These are phyloP conservation scores for Hypoxylon lienhwacheense DNA, from an alignment of 495 filamentous ascomycete species.

Conservation along the genomic window DNA sequence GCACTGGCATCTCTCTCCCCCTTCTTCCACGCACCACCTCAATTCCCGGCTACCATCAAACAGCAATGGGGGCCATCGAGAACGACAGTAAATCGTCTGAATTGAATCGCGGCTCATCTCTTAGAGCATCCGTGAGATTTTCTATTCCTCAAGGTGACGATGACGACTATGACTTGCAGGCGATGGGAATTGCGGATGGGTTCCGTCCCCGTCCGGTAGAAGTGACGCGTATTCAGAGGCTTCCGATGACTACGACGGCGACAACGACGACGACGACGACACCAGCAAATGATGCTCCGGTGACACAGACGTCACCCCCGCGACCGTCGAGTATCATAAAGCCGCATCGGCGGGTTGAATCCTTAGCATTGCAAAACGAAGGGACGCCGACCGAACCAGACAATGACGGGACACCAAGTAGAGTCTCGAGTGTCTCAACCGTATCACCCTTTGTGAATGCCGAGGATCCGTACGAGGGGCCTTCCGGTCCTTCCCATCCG, in stretches of 20 bases:
- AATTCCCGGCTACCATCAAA: conserved; percentile 11
- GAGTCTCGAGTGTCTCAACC: conserved; percentile 40
- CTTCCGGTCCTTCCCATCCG: conserved; percentile 77
- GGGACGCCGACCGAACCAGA: conserved; percentile 40
- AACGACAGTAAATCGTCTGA: conserved; percentile 37
- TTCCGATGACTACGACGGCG: conserved; percentile 25
- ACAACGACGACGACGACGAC: conserved; percentile 28
- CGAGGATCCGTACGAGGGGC: conserved; percentile 63
- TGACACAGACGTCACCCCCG: conserved; percentile 33
- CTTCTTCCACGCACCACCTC: conserved; percentile 13
- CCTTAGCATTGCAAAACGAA: conserved; percentile 48
- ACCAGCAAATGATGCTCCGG: conserved; percentile 17
- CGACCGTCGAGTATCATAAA: conserved; percentile 55
- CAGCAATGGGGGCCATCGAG: conserved; percentile 42
- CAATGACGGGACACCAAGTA: conserved; percentile 29
- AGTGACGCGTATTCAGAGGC: conserved; percentile 35
- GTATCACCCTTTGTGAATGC: conserved; percentile 50
- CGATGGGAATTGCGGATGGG: conserved; percentile 49
- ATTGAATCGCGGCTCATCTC: conserved; percentile 42
- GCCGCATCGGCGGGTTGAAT: conserved; percentile 42
- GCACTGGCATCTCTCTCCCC: conserved; percentile 30
- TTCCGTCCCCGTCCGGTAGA: conserved; percentile 46
- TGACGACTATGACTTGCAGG: conserved; percentile 46
- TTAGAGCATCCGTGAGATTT: conserved; percentile 39
- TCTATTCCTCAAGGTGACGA: conserved; percentile 36